Base-by-base conservation (phyloP, 352 stramenopile genomes). In the Elongisporangium undulatum region DNA sequence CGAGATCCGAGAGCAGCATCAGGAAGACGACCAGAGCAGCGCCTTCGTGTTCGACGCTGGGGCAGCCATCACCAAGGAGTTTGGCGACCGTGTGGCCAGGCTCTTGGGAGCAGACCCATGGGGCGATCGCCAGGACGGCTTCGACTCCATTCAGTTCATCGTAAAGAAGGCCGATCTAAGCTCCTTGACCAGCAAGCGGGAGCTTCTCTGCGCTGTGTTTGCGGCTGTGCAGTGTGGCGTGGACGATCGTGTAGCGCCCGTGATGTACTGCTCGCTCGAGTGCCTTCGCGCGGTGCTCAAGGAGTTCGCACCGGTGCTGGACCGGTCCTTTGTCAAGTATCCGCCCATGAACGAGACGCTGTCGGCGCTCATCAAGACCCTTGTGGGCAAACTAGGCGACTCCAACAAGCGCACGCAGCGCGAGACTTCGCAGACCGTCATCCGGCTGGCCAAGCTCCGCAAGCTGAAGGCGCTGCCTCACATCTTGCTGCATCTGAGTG, bases 191-290 rank as follows among this genome's bases (percentile, higher is more conserved):
- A 82, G 77, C 49, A 64, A 67, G 13, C 75, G 81, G 45, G 78
- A 86, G 26, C 51, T 90, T 20, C 74, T 94, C n/a, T 88, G 75
- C 49, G 85, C 85, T 9, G 70, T 75, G 0, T 26, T 94, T 34
- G 77, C 80, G 12, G 85, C 85, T 16, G 68, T 90, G 24, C 80
- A 91, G 22, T 83, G 79, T 50, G 85, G 85, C 7, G 80, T 91
- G 1, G 82, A 91, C 9, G 85, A 92, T 61, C 80, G 79, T 20
- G 82, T 94, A 0, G 79, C 79, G 2, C 82, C 85, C 6, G 85
- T 94, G 53, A 89, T 94, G 80, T 94, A 87, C 69, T 94, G 85
- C 49, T 72, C 82, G 15, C 69, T 94, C n/a, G 80, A 94, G 29
- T 91, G 80, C 49, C 66, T 94, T 15, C 69, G 72, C 39, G 56